A percentile compares a stretch with the other conserved stretches of the same genome.
phyloP scores from a whole-genome alignment of 164 flowering plant species.

The Vitis rupestris region DNA sequence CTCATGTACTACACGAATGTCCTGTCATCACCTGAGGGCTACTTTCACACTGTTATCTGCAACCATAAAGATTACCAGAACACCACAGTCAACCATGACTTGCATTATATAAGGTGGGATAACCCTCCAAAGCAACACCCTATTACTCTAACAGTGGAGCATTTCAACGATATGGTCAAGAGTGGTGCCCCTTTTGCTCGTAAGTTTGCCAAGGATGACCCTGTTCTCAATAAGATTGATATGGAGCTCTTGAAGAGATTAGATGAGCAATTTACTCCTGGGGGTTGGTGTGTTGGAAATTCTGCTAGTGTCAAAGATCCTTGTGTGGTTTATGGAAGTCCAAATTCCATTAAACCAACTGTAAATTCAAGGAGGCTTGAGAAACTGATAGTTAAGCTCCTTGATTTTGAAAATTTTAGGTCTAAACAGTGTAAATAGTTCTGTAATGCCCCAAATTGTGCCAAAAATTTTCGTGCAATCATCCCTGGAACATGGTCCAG shows the following conservation, averaged over 20 bases:
- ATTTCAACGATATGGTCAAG: slow-evolving; percentile 57
- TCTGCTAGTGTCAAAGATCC: slow-evolving; percentile 40
- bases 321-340: slow-evolving; percentile 46
- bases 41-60: slow-evolving; percentile 83
- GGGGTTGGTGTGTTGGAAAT: slow-evolving; percentile 73
- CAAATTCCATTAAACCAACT: slow-evolving; percentile 55
- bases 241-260: slow-evolving; percentile 43
- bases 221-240: slow-evolving; percentile 65
- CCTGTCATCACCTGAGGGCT: slow-evolving; percentile 73
- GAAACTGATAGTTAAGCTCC: slow-evolving; percentile 52
- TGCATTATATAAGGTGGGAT: slow-evolving; percentile 71
- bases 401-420: slow-evolving; percentile 64
- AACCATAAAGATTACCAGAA: slow-evolving; percentile 76
- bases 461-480: no score
- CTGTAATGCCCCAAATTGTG: neutral
- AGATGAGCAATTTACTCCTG: slow-evolving; percentile 44
- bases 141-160: slow-evolving; percentile 30
- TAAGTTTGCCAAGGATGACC: slow-evolving; percentile 44
- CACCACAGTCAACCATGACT: slow-evolving; percentile 75
- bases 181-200: slow-evolving; percentile 83
- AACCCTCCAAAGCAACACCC: slow-evolving; percentile 61
- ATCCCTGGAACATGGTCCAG: no score
- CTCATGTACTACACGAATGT: slow-evolving; percentile 86
- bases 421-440: slow-evolving; percentile 65
- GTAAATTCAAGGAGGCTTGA: slow-evolving; percentile 59